phyloP scores from a whole-genome alignment of 306 rosid genomes.

The Begonia loranthoides region DNA sequence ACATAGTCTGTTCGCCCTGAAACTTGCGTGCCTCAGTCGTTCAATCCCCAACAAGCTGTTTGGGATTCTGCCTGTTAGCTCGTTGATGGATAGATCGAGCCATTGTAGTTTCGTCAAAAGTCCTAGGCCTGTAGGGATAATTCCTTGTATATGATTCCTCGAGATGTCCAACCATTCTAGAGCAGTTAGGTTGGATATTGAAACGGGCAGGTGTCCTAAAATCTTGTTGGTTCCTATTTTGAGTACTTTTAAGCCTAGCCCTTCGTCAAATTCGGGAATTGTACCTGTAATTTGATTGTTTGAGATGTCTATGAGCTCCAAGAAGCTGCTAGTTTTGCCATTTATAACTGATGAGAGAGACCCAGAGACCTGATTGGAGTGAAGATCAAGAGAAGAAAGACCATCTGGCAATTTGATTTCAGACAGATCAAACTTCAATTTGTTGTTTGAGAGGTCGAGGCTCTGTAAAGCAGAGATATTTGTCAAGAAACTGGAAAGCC shows the following conservation, averaged over 20 bases:
- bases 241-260: slow-evolving; percentile 50
- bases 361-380: slow-evolving; percentile 55
- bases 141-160: slow-evolving; percentile 70
- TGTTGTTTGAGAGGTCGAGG: slow-evolving; percentile 72
- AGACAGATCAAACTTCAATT: slow-evolving; percentile 53
- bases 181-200: slow-evolving; percentile 50
- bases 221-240: slow-evolving; percentile 61
- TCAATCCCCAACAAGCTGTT: slow-evolving; percentile 51
- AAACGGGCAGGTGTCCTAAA: slow-evolving; percentile 48
- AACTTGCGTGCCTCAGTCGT: slow-evolving; percentile 57
- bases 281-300: slow-evolving; percentile 57
- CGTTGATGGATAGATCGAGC: slow-evolving; percentile 82
- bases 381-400: slow-evolving; percentile 48
- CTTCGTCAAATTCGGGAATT: slow-evolving; percentile 49
- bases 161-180: slow-evolving; percentile 60
- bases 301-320: slow-evolving; percentile 76
- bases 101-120: slow-evolving; percentile 49
- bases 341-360: slow-evolving; percentile 50
- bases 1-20: slow-evolving; percentile 81
- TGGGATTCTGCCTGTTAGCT: slow-evolving; percentile 67
- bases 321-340: slow-evolving; percentile 34
- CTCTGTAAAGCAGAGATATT: slow-evolving; percentile 62
- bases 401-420: slow-evolving; percentile 34
- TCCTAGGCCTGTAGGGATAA: slow-evolving; percentile 56
- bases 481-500: slow-evolving; percentile 44